Conservation (phyloP, 495 filamentous ascomycete genomes). For the Monascus purpureus region DNA sequence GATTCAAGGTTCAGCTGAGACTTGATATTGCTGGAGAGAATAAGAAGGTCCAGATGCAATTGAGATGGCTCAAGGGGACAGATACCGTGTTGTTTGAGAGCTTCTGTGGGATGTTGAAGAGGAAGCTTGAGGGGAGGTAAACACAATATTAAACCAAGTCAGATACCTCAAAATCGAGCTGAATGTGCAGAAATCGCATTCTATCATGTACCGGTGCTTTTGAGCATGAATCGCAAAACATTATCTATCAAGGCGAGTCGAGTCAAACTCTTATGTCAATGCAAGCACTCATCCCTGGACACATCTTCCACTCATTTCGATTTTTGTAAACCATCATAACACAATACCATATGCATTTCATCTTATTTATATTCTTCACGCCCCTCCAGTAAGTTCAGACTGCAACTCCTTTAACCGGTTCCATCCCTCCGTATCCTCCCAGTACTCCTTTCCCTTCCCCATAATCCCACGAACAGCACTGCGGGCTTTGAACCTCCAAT, state of each 20-base stretch:
- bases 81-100: slow-evolving; percentile 76
- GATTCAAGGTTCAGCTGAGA: slow-evolving; percentile 30
- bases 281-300: too few species aligned
- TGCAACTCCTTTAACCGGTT: slow-evolving; percentile 40
- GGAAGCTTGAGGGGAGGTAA: slow-evolving; percentile 26
- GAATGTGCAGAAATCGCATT: too few species aligned
- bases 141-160: too few species aligned
- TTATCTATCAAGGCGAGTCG: too few species aligned
- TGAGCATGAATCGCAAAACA: too few species aligned
- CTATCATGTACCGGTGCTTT: too few species aligned
- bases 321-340: too few species aligned
- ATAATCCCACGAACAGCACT: slow-evolving; percentile 68
- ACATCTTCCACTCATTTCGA: too few species aligned
- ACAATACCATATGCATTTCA: too few species aligned
- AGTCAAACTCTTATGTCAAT: too few species aligned
- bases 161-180: too few species aligned
- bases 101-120: slow-evolving; percentile 66
- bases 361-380: too few species aligned
- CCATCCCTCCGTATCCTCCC: slow-evolving; percentile 69
- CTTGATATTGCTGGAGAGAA: slow-evolving; percentile 10
- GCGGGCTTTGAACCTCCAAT: slow-evolving; percentile 81
- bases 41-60: slow-evolving; percentile 21
- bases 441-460: slow-evolving; percentile 67
- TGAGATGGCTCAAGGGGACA: slow-evolving; percentile 65
- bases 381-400: slow-evolving; percentile 21